phyloP scores from a whole-genome alignment of 176 grass and related monocot species.

The Thalia dealbata region DNA sequence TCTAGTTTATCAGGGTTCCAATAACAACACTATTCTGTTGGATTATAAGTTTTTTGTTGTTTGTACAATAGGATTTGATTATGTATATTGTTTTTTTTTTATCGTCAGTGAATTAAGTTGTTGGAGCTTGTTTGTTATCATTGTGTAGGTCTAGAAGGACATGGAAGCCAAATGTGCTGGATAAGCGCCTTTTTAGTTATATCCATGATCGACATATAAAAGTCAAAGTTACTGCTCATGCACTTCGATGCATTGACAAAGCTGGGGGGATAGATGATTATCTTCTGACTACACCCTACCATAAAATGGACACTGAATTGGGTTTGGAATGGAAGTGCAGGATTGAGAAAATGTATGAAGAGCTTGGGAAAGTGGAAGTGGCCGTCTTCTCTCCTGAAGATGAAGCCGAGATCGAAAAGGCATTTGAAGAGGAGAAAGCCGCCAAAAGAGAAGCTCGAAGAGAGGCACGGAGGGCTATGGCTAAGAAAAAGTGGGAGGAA shows the following conservation, averaged over 20 bases:
- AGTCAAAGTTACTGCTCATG: constrained; percentile 82
- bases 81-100: neutral
- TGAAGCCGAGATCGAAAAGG: constrained; percentile 54
- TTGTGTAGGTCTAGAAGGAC: constrained; percentile 63
- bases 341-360: constrained; percentile 88
- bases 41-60: neutral
- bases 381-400: constrained; percentile 71
- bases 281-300: constrained; percentile 82
- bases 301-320: constrained; percentile 86
- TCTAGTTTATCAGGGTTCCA: neutral
- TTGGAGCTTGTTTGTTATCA: neutral
- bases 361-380: constrained; percentile 53
- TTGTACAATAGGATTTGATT: neutral
- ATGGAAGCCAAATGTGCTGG: constrained; percentile 97
- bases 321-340: constrained; percentile 73
- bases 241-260: constrained; percentile 93
- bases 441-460: constrained; percentile 38
- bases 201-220: constrained; percentile 77
- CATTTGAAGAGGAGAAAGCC: constrained; percentile 38
- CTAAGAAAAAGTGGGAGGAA: constrained; percentile 43
- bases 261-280: constrained; percentile 96
- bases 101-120: neutral
- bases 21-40: neutral
- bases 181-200: constrained; percentile 94
- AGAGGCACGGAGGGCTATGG: constrained; percentile 42